phyloP scores from a whole-genome alignment of 805 yeast species.

The Cyberlindnera petersonii region DNA sequence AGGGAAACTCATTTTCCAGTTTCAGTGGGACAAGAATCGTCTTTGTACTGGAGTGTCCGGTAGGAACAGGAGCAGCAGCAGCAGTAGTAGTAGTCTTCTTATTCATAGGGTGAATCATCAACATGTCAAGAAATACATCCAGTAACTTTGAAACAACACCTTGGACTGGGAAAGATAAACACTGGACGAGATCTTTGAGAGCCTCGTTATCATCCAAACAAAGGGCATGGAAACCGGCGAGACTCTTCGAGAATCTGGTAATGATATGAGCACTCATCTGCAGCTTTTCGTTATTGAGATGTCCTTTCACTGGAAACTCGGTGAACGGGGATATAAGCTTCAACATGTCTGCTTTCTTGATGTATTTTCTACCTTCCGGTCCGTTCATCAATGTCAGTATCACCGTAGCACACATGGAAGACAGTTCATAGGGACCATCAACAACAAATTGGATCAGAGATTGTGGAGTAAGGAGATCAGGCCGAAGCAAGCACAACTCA shows the following conservation, averaged over 20 bases:
- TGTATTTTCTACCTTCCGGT: constrained; percentile 47
- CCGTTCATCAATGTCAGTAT: constrained; percentile 53
- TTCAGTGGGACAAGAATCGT: constrained; percentile 27
- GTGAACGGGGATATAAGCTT: constrained; percentile 68
- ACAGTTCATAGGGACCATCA: constrained; percentile 51
- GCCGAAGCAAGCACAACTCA: constrained; percentile 44
- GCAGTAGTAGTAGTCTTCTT: constrained; percentile 13
- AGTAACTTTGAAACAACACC: constrained; percentile 57
- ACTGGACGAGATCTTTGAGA: constrained; percentile 53
- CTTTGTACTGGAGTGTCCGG: constrained; percentile 14
- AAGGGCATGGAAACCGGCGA: constrained; percentile 72
- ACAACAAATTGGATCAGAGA: constrained; percentile 42
- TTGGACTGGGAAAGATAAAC: constrained; percentile 57
- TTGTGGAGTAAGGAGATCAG: constrained; percentile 39
- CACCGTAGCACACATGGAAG: constrained; percentile 41
- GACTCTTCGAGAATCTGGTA: constrained; percentile 57
- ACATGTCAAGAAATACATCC: constrained; percentile 66
- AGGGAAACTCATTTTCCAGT: constrained; percentile 39
- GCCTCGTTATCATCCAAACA: constrained; percentile 53
- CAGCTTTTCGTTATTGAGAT: constrained; percentile 48
- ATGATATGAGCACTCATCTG: constrained; percentile 59
- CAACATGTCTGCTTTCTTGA: constrained; percentile 60
- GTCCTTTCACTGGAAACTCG: constrained; percentile 48
- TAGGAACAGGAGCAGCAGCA: too few relatives aligned
- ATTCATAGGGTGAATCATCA: constrained; percentile 54